Percentiles rank a stretch among this genome's conserved stretches.
These are phyloP conservation scores for Aspergillus unguis DNA, from an alignment of 2,329 filamentous ascomycete species.

Conservation along the genomic window DNA sequence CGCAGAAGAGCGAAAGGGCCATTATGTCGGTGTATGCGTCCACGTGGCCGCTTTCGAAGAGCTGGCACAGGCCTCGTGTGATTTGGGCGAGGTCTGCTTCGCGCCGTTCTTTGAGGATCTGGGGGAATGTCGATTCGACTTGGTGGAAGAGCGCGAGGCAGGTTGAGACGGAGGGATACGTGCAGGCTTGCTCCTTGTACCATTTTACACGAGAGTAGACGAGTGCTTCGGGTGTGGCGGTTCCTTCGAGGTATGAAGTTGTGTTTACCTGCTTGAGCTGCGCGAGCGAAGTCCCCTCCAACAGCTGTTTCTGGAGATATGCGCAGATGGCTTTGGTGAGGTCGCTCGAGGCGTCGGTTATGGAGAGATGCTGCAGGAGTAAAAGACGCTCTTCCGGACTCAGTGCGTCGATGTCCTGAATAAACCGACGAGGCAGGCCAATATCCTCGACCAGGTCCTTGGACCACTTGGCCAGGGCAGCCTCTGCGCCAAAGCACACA, in stretches of 20 bases:
- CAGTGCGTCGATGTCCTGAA: constrained; percentile 42
- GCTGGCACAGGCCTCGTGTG: constrained; percentile 35
- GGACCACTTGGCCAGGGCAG: constrained; percentile 36
- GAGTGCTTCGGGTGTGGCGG: constrained; percentile 34
- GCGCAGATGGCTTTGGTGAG: constrained; percentile 30
- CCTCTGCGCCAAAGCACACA: constrained; percentile 41
- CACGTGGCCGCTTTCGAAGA: constrained; percentile 32
- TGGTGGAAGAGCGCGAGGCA: constrained; percentile 41
- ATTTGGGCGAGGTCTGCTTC: constrained; percentile 38
- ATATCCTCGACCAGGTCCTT: constrained; percentile 27
- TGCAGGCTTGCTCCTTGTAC: constrained; percentile 41
- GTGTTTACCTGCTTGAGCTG: constrained; percentile 43
- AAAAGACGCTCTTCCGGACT: constrained; percentile 43
- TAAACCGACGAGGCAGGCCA: constrained; percentile 37
- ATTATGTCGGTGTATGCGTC: constrained; percentile 54
- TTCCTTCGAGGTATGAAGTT: constrained; percentile 40
- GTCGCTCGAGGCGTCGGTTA: constrained; percentile 28
- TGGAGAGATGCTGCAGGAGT: constrained; percentile 37
- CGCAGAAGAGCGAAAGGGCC: constrained; percentile 56
- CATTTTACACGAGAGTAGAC: constrained; percentile 42
- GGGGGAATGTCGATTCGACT: constrained; percentile 29
- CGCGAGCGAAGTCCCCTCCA: constrained; percentile 37
- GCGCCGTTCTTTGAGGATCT: constrained; percentile 28
- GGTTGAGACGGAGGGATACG: constrained; percentile 30
- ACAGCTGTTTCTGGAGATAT: constrained; percentile 33